Conservation (phyloP, 805 yeast species). For the Nakazawaea wyomingensis region DNA sequence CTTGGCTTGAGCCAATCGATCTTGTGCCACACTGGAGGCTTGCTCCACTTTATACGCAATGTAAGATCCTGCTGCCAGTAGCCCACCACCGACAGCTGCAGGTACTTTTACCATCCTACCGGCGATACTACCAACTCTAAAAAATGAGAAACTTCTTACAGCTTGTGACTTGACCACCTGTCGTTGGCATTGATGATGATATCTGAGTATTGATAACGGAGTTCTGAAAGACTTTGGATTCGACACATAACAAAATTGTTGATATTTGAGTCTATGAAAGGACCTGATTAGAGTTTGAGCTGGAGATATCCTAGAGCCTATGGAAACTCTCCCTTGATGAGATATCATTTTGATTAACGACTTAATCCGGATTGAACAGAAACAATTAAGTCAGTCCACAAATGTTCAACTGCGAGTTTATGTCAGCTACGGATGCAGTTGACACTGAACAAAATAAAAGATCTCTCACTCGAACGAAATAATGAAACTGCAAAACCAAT, state of each 20-base stretch:
- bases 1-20: constrained; percentile 53
- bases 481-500: too few species aligned
- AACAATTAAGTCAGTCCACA: too few species aligned
- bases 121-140: constrained; percentile 47
- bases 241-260: not conserved
- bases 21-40: constrained; percentile 67
- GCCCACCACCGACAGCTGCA: constrained; percentile 80
- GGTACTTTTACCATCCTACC: constrained; percentile 59
- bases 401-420: too few species aligned
- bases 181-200: constrained; percentile 3
- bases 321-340: not conserved
- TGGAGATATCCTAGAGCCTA: not conserved
- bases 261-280: not conserved
- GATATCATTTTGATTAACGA: not conserved
- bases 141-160: constrained; percentile 22
- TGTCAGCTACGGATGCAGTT: too few species aligned
- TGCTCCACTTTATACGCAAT: constrained; percentile 90
- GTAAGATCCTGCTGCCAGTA: constrained; percentile 93
- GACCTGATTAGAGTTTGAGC: not conserved
- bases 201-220: constrained; percentile 6
- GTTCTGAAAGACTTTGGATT: not conserved
- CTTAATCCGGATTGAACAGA: too few species aligned
- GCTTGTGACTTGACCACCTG: not conserved
- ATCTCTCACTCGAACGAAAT: too few species aligned
- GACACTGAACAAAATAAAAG: too few species aligned